phyloP scores from a whole-genome alignment of 306 rosid species.

The Vigna angularis region DNA sequence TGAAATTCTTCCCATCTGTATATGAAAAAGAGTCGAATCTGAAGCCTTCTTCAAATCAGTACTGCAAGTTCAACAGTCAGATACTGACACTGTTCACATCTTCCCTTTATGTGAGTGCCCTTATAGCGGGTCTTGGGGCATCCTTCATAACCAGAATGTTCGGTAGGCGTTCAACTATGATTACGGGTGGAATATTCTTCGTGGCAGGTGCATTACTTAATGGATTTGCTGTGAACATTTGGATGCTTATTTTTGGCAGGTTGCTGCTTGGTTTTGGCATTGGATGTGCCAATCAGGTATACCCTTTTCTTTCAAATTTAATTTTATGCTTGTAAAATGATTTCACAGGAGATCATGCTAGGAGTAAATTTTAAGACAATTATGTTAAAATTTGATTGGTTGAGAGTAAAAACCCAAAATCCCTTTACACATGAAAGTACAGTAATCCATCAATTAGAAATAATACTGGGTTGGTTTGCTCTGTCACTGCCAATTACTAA shows the following conservation, averaged over 20 bases:
- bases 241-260: constrained; percentile 79
- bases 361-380: background rate
- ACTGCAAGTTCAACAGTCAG: constrained; percentile 77
- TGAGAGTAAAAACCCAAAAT: too few relatives aligned
- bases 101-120: constrained; percentile 78
- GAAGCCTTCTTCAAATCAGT: constrained; percentile 57
- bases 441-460: too few relatives aligned
- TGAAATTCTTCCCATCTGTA: constrained; percentile 67
- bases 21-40: constrained; percentile 46
- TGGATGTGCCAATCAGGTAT: constrained; percentile 84
- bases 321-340: too few relatives aligned
- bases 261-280: constrained; percentile 85
- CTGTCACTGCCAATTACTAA: too few relatives aligned
- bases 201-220: constrained; percentile 67
- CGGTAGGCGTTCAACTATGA: constrained; percentile 71
- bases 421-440: too few relatives aligned
- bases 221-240: constrained; percentile 52
- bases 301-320: background rate
- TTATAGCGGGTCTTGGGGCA: constrained; percentile 58
- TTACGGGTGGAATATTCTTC: constrained; percentile 64
- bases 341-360: background rate
- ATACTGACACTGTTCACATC: constrained; percentile 74
- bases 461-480: too few relatives aligned
- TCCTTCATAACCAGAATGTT: constrained; percentile 54
- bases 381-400: background rate